Evolutionary conservation across 169 alveolate genomes (phyloP).

Genomic region (Miamiensis avidus): DNA sequence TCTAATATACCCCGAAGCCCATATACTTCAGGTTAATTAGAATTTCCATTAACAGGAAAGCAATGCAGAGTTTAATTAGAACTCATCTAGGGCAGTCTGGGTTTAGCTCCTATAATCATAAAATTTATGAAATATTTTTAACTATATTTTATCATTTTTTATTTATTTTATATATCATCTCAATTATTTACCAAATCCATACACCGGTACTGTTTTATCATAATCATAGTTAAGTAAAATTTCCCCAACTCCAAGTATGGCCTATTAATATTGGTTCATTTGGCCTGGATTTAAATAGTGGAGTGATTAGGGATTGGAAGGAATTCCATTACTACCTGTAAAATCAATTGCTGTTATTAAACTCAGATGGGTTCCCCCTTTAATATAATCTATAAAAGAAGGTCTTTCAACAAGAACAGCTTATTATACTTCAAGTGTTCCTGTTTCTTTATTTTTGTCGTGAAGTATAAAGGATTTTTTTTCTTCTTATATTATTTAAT

Average conservation of each 20-base stretch:
- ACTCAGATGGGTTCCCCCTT: slow-evolving; percentile 73
- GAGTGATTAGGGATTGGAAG: slow-evolving; percentile 53
- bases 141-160: background rate
- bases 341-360: slow-evolving; percentile 76
- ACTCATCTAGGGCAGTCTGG: slow-evolving; percentile 27
- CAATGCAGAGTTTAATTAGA: slow-evolving; percentile 46
- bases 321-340: slow-evolving; percentile 79
- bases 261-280: slow-evolving; percentile 69
- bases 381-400: slow-evolving; percentile 69
- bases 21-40: slow-evolving; percentile 58
- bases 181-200: slow-evolving; percentile 77
- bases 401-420: slow-evolving; percentile 41
- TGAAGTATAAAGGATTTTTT: background rate
- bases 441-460: slow-evolving; percentile 13
- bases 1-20: slow-evolving; percentile 59
- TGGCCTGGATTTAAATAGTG: slow-evolving; percentile 55
- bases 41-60: slow-evolving; percentile 65
- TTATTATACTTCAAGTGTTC: background rate
- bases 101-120: slow-evolving; percentile 1
- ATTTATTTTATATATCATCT: background rate
- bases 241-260: slow-evolving; percentile 60
- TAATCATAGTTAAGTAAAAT: slow-evolving; percentile 77
- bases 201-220: slow-evolving; percentile 75
- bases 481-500: slow-evolving; percentile 1
- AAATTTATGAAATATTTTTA: background rate